Evolutionary conservation across 169 alveolate genomes (phyloP).

Genomic region (Besnoitia besnoiti): DNA sequence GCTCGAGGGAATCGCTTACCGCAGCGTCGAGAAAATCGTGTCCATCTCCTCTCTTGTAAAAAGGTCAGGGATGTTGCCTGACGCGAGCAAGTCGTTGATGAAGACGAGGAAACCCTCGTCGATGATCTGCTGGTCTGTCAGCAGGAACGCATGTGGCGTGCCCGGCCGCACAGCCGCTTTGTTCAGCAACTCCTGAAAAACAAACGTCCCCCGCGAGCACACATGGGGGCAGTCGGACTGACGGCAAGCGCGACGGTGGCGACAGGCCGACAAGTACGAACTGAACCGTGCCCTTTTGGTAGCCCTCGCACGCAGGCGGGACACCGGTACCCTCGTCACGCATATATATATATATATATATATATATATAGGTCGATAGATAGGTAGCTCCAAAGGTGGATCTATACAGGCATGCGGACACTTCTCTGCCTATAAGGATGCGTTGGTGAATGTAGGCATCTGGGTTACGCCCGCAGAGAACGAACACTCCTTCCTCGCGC

Average conservation of each 20-base stretch:
- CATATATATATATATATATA: background rate
- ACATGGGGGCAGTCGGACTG: background rate
- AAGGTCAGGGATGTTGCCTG: constrained; percentile 94
- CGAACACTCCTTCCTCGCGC: no score
- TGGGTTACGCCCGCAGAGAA: no score
- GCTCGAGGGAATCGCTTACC: constrained; percentile 76
- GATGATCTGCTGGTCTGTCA: constrained; percentile 94
- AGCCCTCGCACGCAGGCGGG: no score
- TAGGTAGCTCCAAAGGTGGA: no score
- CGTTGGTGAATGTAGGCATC: no score
- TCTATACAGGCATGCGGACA: no score
- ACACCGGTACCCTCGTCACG: background rate
- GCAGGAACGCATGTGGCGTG: constrained; percentile 89
- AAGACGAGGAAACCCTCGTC: constrained; percentile 93
- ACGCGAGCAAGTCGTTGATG: constrained; percentile 94
- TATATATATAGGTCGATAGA: background rate
- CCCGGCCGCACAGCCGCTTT: constrained; percentile 94
- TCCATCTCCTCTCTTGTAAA: constrained; percentile 92
- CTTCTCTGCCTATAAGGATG: no score
- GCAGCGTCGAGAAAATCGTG: constrained; percentile 85
- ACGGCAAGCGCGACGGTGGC: no score
- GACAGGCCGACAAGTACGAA: no score
- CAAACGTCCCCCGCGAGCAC: background rate
- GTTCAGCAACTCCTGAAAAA: constrained; percentile 87
- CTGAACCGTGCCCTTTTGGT: no score